These are phyloP conservation scores for Termitomyces sp. DNA, from an alignment of 768 basidiomycete genomes.

Conservation along the genomic window DNA sequence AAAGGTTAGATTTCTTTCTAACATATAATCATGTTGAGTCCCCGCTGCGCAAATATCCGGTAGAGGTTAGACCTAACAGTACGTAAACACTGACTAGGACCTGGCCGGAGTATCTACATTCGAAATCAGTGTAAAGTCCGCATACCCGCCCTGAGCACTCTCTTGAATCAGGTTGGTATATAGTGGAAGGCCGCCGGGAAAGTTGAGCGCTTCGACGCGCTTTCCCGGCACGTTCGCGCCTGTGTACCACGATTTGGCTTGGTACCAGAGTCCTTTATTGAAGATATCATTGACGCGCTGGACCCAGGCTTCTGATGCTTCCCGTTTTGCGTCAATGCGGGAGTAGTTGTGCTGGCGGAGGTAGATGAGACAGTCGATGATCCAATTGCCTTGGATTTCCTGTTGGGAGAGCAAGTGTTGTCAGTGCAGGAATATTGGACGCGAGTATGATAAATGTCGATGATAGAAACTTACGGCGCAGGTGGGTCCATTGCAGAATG, in stretches of 20 bases:
- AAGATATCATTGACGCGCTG: slow-evolving; percentile 11
- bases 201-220: slow-evolving; percentile 15
- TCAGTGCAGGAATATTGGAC: too few relatives aligned
- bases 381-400: slow-evolving; percentile 22
- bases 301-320: slow-evolving; percentile 10
- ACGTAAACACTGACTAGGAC: background rate
- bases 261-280: slow-evolving; percentile 6
- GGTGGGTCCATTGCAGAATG: slow-evolving; percentile 19
- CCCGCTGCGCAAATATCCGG: too few relatives aligned
- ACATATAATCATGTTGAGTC: too few relatives aligned
- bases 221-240: slow-evolving; percentile 11
- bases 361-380: slow-evolving; percentile 15
- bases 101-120: too few relatives aligned
- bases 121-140: slow-evolving; percentile 4
- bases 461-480: slow-evolving; percentile 8
- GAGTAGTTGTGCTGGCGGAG: slow-evolving; percentile 6
- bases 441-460: too few relatives aligned
- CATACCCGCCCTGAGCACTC: slow-evolving; percentile 14
- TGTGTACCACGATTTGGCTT: slow-evolving; percentile 20
- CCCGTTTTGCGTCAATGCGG: slow-evolving; percentile 8
- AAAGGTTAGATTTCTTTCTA: too few relatives aligned
- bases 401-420: background rate
- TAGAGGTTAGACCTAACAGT: too few relatives aligned
- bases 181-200: slow-evolving; percentile 16
- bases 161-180: slow-evolving; percentile 14